Conservation (phyloP, 345 rosid species). For the Lenwebbia sp. region DNA sequence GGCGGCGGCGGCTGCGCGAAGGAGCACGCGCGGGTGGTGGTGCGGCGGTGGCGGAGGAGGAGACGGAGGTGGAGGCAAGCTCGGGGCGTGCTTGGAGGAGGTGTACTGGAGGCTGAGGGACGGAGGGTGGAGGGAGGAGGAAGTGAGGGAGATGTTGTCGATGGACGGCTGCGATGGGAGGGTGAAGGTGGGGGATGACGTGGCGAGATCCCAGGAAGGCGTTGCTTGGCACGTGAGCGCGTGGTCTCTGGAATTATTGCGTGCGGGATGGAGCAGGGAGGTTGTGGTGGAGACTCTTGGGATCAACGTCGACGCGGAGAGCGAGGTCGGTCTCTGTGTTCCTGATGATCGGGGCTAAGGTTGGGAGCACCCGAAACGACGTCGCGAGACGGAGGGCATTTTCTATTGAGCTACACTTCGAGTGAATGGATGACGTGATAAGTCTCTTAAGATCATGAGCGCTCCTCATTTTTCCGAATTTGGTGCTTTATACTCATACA, state of each 20-base stretch:
- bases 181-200: not conserved
- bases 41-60: not conserved
- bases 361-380: not conserved
- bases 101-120: conserved; percentile 53
- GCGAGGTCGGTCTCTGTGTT: not conserved
- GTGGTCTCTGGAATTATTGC: conserved; percentile 18
- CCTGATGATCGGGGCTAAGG: not conserved
- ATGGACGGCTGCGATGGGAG: conserved; percentile 26
- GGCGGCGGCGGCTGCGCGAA: not conserved
- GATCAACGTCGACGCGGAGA: conserved; percentile 3
- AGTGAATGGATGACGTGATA: not conserved
- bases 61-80: not conserved
- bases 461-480: not conserved
- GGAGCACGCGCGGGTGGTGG: conserved; percentile 41
- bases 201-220: not conserved
- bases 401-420: too few relatives aligned
- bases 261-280: conserved; percentile 51
- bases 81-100: conserved; percentile 51
- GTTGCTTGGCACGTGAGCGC: conserved; percentile 11
- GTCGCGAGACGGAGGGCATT: not conserved
- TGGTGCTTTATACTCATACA: not conserved
- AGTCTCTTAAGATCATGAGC: not conserved
- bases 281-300: conserved; percentile 56
- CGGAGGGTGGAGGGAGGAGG: conserved; percentile 84
- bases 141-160: conserved; percentile 69